phyloP scores from a whole-genome alignment of 768 basidiomycete genomes.

The Termitomyces sp. region DNA sequence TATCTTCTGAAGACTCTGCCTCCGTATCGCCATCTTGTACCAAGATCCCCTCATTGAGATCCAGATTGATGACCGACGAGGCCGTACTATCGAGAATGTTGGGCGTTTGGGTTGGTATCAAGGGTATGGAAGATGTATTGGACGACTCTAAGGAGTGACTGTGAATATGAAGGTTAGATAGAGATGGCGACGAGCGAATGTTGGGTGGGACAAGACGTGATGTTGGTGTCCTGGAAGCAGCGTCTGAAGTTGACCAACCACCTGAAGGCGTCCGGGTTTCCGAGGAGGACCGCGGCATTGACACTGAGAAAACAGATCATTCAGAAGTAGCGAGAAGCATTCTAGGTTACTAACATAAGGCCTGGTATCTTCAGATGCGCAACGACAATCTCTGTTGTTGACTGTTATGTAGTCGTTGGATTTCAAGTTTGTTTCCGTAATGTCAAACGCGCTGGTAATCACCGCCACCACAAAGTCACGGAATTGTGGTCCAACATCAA shows the following conservation, averaged over 20 bases:
- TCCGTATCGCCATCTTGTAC: slow-evolving; percentile 67
- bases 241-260: slow-evolving; percentile 3
- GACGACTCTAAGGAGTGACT: slow-evolving; percentile 34
- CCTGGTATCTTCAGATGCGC: neutral
- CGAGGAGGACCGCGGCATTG: slow-evolving; percentile 24
- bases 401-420: too few species aligned
- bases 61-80: slow-evolving; percentile 65
- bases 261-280: slow-evolving; percentile 10
- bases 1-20: slow-evolving; percentile 47
- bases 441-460: too few species aligned
- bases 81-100: slow-evolving; percentile 55
- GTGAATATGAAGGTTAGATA: slow-evolving; percentile 53
- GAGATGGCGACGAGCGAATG: slow-evolving; percentile 47
- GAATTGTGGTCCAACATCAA: too few species aligned
- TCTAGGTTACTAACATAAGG: neutral
- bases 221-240: slow-evolving; percentile 30
- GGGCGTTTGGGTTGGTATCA: slow-evolving; percentile 18
- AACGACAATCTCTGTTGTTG: neutral
- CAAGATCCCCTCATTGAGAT: slow-evolving; percentile 62
- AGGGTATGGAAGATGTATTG: slow-evolving; percentile 25
- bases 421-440: too few species aligned
- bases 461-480: too few species aligned
- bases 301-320: neutral
- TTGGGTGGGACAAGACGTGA: slow-evolving; percentile 51
- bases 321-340: neutral